Evolutionary conservation across 2,329 filamentous ascomycete species (phyloP), one percentile per base, ranked within the genome.

Genomic region (Fusarium piperis): DNA sequence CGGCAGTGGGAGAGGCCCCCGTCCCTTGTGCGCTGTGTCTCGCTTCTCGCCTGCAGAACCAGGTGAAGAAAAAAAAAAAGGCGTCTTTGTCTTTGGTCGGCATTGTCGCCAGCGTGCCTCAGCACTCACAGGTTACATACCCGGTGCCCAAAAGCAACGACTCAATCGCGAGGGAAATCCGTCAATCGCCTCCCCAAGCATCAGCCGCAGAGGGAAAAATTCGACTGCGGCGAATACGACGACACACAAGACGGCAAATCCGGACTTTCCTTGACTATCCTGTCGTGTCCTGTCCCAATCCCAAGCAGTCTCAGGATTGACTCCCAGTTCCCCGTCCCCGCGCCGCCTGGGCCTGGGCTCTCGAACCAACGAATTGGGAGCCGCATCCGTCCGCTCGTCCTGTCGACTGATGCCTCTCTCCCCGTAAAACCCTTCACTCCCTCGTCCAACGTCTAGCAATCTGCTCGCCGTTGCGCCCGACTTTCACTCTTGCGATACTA

Each of bases 301-400:
- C 66, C 48, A 70, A 70, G 62, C 65, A 58, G 62, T 69, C 71
- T 67, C 68, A 69, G 53, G 53, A 74, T 59, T 72, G 55, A 64
- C 63, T 74, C 65, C 62, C 74, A 66, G 64, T 62, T 65, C 70
- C 74, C 74, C 68, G 66, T 73, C 70, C 61, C 61, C 61, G 61
- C 61, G 61, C 61, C 58, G 46, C 61, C 55, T 65, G 64, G 67
- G 67, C 64, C 64, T 73, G 67, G 70, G 60, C 67, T 71, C 51
- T 71, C 18, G 55, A 71, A 73, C 70, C 61, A 72, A 72, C 73
- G 74, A 76, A 76, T 76, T 76, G 72, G 74, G 74, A 76, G 74
- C 74, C 74, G 74, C 74, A 74, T 67, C 62, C 64, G 68, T 72
- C 71, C 70, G 68, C 70, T 74, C 69, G 59, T 71, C 69, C 72